Evolutionary conservation across 306 rosid genomes (phyloP), one percentile per base, ranked within the genome.

Genomic region (Gleditsia sinensis): DNA sequence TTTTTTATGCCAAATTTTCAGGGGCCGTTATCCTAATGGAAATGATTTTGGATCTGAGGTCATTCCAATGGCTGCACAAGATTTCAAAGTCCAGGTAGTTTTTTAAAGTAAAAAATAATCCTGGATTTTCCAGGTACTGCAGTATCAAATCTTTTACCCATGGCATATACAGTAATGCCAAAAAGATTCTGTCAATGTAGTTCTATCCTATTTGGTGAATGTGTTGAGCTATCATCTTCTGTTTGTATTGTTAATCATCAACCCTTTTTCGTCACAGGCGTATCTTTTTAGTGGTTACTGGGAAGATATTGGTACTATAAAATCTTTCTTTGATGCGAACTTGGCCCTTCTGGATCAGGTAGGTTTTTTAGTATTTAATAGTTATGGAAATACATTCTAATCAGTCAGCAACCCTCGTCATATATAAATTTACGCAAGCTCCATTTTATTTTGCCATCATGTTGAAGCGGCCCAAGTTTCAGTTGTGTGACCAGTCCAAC

Each of bases 241-340:
- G 23, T 30, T 64, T 64, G 23, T 42, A 39, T 30, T 64, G 53
- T 63, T 7, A 14, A 64, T 24, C 3, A 64, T 13, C 30, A 23
- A 64, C n/a, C n/a, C 20, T 34, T 64, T 73, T 72, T 76, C 48
- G 60, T 76, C 46, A 69, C 84, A 85, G 86, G 86, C 88, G 36
- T 78, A 84, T 67, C 83, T 75, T 78, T 85, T 85, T 80, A 67
- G 48, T 46, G 86, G 86, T 71, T 85, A 85, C 60, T 85, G 88
- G 88, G 86, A 85, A 78, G 88, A 85, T 76, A 85, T 85, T 71
- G 88, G 88, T 59, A 85, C 86, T 33, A 71, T 85, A 59, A 85
- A 85, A 82, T 82, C 88, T 67, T 85, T 85, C 82, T 85, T 60
- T 78, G 82, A 85, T 60, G 88, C 88, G 1, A 85, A 85, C 78